phyloP scores from a whole-genome alignment of 2,329 filamentous ascomycete species.

The Hypoxylon sp. region DNA sequence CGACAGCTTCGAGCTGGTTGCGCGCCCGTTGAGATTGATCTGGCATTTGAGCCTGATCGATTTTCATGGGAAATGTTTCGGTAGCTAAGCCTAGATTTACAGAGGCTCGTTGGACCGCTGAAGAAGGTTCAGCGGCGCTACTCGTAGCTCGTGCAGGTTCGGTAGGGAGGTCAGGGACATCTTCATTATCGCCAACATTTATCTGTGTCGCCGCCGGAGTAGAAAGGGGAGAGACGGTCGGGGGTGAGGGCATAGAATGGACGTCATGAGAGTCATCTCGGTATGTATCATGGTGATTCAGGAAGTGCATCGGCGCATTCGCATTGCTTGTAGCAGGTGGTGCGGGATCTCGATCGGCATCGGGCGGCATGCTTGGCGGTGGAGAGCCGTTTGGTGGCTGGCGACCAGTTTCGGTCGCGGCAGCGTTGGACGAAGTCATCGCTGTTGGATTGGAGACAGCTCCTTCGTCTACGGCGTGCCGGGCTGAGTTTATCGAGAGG shows the following conservation, averaged over 20 bases:
- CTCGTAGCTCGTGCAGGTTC: conserved; percentile 38
- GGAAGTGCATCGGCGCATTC: conserved; percentile 44
- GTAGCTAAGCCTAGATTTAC: conserved; percentile 26
- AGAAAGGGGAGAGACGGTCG: conserved; percentile 56
- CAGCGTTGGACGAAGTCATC: conserved; percentile 72
- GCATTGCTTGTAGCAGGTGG: conserved; percentile 27
- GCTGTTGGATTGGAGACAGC: conserved; percentile 67
- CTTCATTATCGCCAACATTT: conserved; percentile 51
- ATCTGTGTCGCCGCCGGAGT: conserved; percentile 54
- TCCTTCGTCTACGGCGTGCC: conserved; percentile 65
- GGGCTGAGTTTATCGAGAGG: conserved; percentile 18
- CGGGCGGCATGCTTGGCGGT: conserved; percentile 26
- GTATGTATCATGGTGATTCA: conserved; percentile 27
- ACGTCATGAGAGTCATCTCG: conserved; percentile 42
- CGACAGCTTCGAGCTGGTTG: conserved; percentile 52
- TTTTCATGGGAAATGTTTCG: conserved; percentile 37
- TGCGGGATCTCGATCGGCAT: conserved; percentile 26
- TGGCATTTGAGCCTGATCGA: conserved; percentile 22
- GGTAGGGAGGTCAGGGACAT: conserved; percentile 46
- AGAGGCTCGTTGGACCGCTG: conserved; percentile 33
- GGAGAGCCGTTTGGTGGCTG: conserved; percentile 32
- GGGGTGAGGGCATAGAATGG: conserved; percentile 52
- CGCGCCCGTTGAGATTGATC: conserved; percentile 36
- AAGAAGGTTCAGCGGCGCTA: conserved; percentile 32
- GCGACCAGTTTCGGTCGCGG: conserved; percentile 53